A percentile compares a stretch with the other conserved stretches of the same genome.
phyloP scores from a whole-genome alignment of 805 yeast species.

The Wickerhamiella galacta region DNA sequence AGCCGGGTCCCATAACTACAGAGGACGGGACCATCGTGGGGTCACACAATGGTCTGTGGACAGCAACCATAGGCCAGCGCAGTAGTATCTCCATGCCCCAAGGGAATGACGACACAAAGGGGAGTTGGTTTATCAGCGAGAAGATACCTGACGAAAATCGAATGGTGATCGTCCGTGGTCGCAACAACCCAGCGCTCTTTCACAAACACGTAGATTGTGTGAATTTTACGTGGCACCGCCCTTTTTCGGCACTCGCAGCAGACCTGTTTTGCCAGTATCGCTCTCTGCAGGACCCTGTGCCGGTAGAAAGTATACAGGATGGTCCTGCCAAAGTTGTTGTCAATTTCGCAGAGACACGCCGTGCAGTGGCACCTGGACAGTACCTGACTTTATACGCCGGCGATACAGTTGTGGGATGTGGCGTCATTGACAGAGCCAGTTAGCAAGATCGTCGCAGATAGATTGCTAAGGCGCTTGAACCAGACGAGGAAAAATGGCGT shows the following conservation, averaged over 20 bases:
- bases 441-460: too few relatives aligned
- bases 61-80: slow-evolving; percentile 86
- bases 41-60: slow-evolving; percentile 74
- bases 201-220: slow-evolving; percentile 27
- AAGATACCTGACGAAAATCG: slow-evolving; percentile 52
- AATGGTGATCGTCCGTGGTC: slow-evolving; percentile 61
- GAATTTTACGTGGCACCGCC: slow-evolving; percentile 36
- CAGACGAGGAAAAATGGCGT: too few relatives aligned
- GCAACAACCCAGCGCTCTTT: slow-evolving; percentile 39
- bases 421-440: slow-evolving; percentile 7
- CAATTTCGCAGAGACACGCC: slow-evolving; percentile 28
- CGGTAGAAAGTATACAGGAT: slow-evolving; percentile 18
- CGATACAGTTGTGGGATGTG: slow-evolving; percentile 46
- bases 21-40: slow-evolving; percentile 67
- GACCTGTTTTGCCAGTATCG: slow-evolving; percentile 44
- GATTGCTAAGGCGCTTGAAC: too few relatives aligned
- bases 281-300: slow-evolving; percentile 49
- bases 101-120: slow-evolving; percentile 55
- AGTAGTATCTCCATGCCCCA: slow-evolving; percentile 76
- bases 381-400: slow-evolving; percentile 55
- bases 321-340: slow-evolving; percentile 21
- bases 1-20: slow-evolving; percentile 68
- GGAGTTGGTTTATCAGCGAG: slow-evolving; percentile 75
- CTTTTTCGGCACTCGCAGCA: slow-evolving; percentile 8
- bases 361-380: slow-evolving; percentile 88